Percentiles rank a stretch among this genome's conserved stretches.
Evolutionary conservation across 129 eudicot genomes (phyloP).

Genomic region (Saussurea involucrata): DNA sequence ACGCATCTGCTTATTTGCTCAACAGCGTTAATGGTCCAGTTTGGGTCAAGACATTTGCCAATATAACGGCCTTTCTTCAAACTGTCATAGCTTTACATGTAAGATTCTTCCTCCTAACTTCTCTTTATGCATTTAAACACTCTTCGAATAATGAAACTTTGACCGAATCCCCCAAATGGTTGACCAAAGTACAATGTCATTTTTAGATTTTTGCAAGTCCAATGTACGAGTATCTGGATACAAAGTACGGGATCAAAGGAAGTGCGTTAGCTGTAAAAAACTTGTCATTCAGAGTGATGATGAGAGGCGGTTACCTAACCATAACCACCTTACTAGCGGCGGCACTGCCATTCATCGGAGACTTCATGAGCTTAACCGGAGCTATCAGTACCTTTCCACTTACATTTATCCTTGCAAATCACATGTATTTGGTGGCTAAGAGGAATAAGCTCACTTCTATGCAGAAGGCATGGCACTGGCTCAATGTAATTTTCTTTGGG

Average conservation of each 20-base stretch:
- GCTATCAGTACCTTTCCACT: conserved; percentile 92
- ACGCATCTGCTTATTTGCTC: conserved; percentile 58
- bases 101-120: conserved; percentile 15
- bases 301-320: conserved; percentile 75
- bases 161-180: background rate
- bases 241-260: conserved; percentile 77
- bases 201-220: conserved; percentile 92
- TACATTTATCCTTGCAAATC: conserved; percentile 94
- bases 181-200: background rate
- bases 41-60: conserved; percentile 73
- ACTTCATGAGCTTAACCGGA: conserved; percentile 92
- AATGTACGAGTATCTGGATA: conserved; percentile 90
- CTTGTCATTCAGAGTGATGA: conserved; percentile 57
- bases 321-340: conserved; percentile 75
- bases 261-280: conserved; percentile 58
- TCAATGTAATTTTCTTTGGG: conserved; percentile 65
- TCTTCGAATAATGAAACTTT: background rate
- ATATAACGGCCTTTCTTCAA: conserved; percentile 66
- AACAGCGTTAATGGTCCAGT: conserved; percentile 70
- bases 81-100: conserved; percentile 88
- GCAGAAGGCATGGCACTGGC: conserved; percentile 86
- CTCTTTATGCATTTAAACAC: conserved; percentile 2
- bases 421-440: conserved; percentile 90
- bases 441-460: conserved; percentile 39
- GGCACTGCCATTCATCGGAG: conserved; percentile 83